Base-by-base conservation (phyloP, 768 basidiomycete species). In the Trametes punicea region DNA sequence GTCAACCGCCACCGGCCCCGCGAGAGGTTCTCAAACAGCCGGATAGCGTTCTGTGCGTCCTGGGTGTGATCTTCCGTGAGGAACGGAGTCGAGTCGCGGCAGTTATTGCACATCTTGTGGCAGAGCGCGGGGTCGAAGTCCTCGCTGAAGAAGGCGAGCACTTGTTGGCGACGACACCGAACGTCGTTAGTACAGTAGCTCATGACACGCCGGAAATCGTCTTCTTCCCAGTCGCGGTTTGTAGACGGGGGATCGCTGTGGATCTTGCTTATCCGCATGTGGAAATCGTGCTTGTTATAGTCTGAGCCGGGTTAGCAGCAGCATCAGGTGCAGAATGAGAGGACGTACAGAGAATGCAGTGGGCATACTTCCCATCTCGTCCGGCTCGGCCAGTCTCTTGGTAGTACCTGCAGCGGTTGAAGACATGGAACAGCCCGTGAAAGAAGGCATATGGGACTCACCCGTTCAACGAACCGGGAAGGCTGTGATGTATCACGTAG, bases 371-470 rank as follows among this genome's bases (percentile, higher is more conserved):
- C 4, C 92, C 93, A 66, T 99, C 97, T 56, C 97, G 82, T 5
- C 97, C 97, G 16, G 95, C 97, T 54, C 97, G 84, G 6, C 97
- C 97, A 0, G 96, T 98, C 73, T 99, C 97, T 74, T 98, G 93
- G 65, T 93, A 94, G 65, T 90, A 90, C 2, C 89, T 90, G 49
- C n/a, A n/a, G n/a, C n/a, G 26, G 40, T 27, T 9, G 46, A 54
- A 44, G 13, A 41, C 21, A n/a, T n/a, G n/a, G n/a, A 23, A 38
- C 33, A 26, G 20, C 21, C 1, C 2, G 46, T 8, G n/a, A 6
- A 31, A 6, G 20, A 11, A 45, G 38, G 7, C 25, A n/a, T 10
- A 18, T 39, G 2, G n/a, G n/a, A 66, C 77, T 55, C 76, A 96
- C 81, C 88, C 90, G 56, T 94, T 92, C 65, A 99, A 70, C 18